phyloP scores from a whole-genome alignment of 257 asterid species.

The Anisodus acutangulus region DNA sequence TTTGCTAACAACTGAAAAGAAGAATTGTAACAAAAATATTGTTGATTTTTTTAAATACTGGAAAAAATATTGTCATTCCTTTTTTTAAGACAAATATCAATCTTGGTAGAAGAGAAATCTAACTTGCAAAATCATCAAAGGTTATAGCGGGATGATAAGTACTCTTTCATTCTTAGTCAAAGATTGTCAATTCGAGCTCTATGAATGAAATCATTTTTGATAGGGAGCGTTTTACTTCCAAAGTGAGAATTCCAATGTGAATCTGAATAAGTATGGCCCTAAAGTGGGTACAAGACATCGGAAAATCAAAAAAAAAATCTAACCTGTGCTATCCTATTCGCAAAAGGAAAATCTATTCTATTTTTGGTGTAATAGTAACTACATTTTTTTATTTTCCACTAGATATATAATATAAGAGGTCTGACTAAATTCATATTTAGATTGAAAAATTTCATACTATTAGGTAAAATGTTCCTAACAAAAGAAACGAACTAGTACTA shows the following conservation, averaged over 20 bases:
- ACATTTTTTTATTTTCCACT: too few relatives aligned
- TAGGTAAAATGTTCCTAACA: not conserved
- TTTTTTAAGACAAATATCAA: too few relatives aligned
- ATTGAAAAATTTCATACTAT: not conserved
- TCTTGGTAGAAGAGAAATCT: not conserved
- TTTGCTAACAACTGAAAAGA: not conserved
- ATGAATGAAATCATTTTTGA: not conserved
- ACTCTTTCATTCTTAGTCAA: accelerated
- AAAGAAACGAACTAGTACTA: not conserved
- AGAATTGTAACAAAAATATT: not conserved
- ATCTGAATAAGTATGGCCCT: not conserved
- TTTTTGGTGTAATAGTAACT: not conserved
- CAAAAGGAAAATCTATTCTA: not conserved
- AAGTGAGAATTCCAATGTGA: not conserved
- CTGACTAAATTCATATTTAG: not conserved
- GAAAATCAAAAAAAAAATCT: not conserved
- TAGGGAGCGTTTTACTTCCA: not conserved
- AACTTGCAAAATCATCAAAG: not conserved
- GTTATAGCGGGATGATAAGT: not conserved
- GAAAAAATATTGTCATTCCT: not conserved
- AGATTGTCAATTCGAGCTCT: not conserved
- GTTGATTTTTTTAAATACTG: not conserved
- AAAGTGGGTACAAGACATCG: accelerated
- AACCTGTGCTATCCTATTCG: not conserved
- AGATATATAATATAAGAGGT: not conserved